Percentiles rank a stretch among this genome's conserved stretches.
Evolutionary conservation across 768 basidiomycete species (phyloP).

Genomic region (Hericium alpestre): DNA sequence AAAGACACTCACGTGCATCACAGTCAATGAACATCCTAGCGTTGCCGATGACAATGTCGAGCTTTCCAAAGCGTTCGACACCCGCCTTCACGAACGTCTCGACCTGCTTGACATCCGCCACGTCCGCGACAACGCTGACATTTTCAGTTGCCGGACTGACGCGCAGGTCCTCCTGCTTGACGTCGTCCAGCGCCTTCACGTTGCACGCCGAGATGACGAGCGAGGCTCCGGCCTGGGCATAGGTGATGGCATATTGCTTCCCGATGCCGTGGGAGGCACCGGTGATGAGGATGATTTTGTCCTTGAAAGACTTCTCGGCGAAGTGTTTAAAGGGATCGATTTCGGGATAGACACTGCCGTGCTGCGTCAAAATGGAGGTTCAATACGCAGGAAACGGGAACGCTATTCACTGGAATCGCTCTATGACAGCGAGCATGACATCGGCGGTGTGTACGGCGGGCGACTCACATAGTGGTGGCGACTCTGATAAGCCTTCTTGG

Average conservation of each 20-base stretch:
- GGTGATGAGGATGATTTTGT: slow-evolving; percentile 14
- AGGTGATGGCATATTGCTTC: slow-evolving; percentile 5
- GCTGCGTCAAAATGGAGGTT: not conserved
- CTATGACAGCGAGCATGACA: too few species aligned
- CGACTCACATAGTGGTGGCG: too few species aligned
- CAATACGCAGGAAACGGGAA: too few species aligned
- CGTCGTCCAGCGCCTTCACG: not conserved
- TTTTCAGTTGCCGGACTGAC: not conserved
- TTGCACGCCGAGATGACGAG: slow-evolving; percentile 6
- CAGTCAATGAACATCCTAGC: not conserved
- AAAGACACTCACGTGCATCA: not conserved
- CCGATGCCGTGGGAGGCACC: slow-evolving; percentile 16
- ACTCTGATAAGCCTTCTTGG: too few species aligned
- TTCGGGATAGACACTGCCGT: not conserved
- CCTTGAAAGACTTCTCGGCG: slow-evolving; percentile 1
- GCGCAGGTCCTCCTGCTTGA: not conserved
- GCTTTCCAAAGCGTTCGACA: not conserved
- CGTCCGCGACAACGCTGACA: not conserved
- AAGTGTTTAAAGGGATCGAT: slow-evolving; percentile 3
- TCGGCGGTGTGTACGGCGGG: too few species aligned
- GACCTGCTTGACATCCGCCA: not conserved
- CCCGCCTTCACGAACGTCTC: not conserved
- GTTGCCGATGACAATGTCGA: slow-evolving; percentile 6
- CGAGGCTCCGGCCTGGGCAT: slow-evolving; percentile 11
- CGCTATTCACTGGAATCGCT: too few species aligned